Conservation (phyloP, 768 basidiomycete species). For the Psilocybe cubensis region DNA sequence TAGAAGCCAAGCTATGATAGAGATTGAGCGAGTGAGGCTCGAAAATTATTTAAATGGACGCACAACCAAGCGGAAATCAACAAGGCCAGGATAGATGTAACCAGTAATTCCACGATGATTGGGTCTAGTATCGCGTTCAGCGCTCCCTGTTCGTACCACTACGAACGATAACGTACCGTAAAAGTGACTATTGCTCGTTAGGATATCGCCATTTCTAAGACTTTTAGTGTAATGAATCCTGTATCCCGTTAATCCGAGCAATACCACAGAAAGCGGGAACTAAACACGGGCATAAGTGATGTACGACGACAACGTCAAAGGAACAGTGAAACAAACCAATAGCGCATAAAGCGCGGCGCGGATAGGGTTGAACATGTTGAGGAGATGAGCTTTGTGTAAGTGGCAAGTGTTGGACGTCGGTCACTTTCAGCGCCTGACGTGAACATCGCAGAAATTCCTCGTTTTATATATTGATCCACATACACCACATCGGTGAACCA, state of each 20-base stretch:
- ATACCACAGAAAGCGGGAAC: slow-evolving; percentile 35
- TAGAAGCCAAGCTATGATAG: slow-evolving; percentile 34
- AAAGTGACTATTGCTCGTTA: slow-evolving; percentile 57
- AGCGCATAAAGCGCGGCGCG: slow-evolving; percentile 19
- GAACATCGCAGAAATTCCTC: neutral
- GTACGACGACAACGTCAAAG: neutral
- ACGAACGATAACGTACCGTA: slow-evolving; percentile 46
- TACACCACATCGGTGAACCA: neutral
- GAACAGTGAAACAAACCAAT: slow-evolving; percentile 20
- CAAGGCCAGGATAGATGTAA: slow-evolving; percentile 52
- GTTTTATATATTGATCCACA: slow-evolving; percentile 12
- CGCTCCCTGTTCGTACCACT: too few species aligned
- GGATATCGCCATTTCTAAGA: slow-evolving; percentile 48
- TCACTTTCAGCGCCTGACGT: neutral
- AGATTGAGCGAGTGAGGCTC: slow-evolving; percentile 6
- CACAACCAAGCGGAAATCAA: slow-evolving; percentile 58
- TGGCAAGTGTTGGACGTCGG: neutral
- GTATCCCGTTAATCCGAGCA: slow-evolving; percentile 54
- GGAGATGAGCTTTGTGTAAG: neutral
- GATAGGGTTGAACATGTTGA: slow-evolving; percentile 13
- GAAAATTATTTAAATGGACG: slow-evolving; percentile 31
- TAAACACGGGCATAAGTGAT: slow-evolving; percentile 23
- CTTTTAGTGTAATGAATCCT: slow-evolving; percentile 66
- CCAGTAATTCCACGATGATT: slow-evolving; percentile 62
- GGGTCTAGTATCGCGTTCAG: slow-evolving; percentile 47